Evolutionary conservation across 805 yeast species (phyloP), one percentile per base, ranked within the genome.

Genomic region (Pichia cabralensis): DNA sequence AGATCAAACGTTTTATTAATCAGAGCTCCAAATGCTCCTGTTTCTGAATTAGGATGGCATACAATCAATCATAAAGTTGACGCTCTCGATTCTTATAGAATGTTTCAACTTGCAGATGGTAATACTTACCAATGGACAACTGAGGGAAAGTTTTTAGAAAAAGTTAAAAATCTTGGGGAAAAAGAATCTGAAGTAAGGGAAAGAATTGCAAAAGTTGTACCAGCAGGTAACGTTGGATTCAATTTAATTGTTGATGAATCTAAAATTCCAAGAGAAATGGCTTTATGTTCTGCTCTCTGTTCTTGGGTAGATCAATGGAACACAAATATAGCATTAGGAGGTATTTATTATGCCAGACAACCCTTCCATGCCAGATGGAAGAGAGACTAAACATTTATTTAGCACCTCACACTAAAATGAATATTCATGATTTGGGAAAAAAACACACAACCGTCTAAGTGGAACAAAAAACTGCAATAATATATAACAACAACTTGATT

Each of bases 291-390:
- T 8, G 81, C 80, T 4, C 54, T 76, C 39, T 69, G 74, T 39
- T 71, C 80, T 28, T 69, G 60, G 48, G 66, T 76, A 38, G 83
- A 76, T 47, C 81, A 74, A 39, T 76, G 83, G 83, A 76, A 72
- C 47, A 74, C 81, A 17, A 60, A 61, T 40, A 53, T 69, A 25
- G 70, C 69, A 17, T 71, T 74, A 25, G 82, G 82, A n/a, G 82
- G 82, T 24, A 72, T 76, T 34, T 75, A 74, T 52, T 65, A 63
- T 41, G 70, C 76, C 10, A 62, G 68, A 51, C 69, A 70, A 48
- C 65, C 63, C 24, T 44, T 49, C 25, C 71, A 68, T 44, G 62
- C 65, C n/a, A 58, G 73, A 43, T 71, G 76, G 76, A 71, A 71
- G 51, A 58, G 76, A 45, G 76, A 69, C 44, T 71, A 47, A 40